Evolutionary conservation across 768 basidiomycete species (phyloP).

Genomic region (Tricholoma sp.): DNA sequence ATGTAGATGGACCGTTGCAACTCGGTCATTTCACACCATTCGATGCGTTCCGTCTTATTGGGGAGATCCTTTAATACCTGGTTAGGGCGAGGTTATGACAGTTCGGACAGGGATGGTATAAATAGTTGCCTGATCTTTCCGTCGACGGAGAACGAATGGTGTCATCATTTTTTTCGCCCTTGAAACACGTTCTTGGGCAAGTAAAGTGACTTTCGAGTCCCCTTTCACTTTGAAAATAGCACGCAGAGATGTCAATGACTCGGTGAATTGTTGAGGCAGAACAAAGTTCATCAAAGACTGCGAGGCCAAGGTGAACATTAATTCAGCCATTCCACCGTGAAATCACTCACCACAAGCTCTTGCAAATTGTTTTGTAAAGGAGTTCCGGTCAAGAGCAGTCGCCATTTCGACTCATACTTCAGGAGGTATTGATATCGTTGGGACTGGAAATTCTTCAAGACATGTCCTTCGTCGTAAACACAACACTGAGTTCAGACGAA

Average conservation of each 20-base stretch:
- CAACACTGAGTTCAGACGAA: slow-evolving; percentile 54
- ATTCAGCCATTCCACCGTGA: not conserved
- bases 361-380: slow-evolving; percentile 91
- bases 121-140: slow-evolving; percentile 78
- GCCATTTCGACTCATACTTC: slow-evolving; percentile 83
- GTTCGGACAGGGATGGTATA: not conserved
- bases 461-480: slow-evolving; percentile 96
- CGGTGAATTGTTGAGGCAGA: slow-evolving; percentile 82
- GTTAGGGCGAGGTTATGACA: not conserved
- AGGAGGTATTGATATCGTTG: slow-evolving; percentile 89
- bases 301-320: slow-evolving; percentile 5
- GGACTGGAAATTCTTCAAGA: slow-evolving; percentile 96
- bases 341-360: slow-evolving; percentile 69
- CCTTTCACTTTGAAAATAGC: slow-evolving; percentile 97
- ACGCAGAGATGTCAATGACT: slow-evolving; percentile 70
- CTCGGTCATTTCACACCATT: slow-evolving; percentile 91
- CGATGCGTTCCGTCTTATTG: slow-evolving; percentile 86
- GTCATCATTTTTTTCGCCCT: slow-evolving; percentile 99
- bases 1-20: slow-evolving; percentile 80
- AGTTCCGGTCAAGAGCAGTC: slow-evolving; percentile 90
- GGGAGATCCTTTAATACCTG: slow-evolving; percentile 93
- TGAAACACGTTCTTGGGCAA: slow-evolving; percentile 90
- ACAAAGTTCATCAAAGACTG: slow-evolving; percentile 99
- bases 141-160: slow-evolving; percentile 93
- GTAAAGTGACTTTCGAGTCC: slow-evolving; percentile 81